Base-by-base conservation (phyloP, 768 basidiomycete species). In the Leccinum arenicola region DNA sequence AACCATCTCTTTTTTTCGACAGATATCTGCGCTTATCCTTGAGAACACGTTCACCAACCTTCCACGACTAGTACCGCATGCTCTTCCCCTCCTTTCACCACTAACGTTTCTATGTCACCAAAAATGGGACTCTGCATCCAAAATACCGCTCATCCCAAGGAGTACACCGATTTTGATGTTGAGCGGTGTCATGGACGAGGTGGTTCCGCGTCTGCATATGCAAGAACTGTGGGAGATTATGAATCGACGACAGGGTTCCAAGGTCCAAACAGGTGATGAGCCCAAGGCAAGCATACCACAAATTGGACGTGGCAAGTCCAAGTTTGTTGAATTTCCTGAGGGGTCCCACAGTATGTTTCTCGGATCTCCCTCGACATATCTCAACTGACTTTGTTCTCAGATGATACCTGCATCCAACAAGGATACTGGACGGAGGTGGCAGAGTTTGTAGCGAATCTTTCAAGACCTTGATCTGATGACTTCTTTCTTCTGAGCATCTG, bases 31-130 rank as follows among this genome's bases (percentile, higher is more conserved):
- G 1, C 79, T 97, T 15, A 83, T 98, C 57, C 80, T 98, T 58
- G 95, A 98, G 77, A 98, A 97, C 71, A 96, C 95, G 0, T 97
- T 97, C 73, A 84, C 89, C 35, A 93, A 89, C 45, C 82, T 98
- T 29, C 88, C 88, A 6, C 82, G 80, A 53, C 83, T 96, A 15
- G 84, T 97, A n/a, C 95, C 93, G 0, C 77, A 84, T 60, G 84
- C 88, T 15, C 76, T 97, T 35, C 95, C 95, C 6, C 70, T 83
- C 33, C 80, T 95, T 31, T 78, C 82, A 0, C 88, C 87, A 3
- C 79, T 94, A 67, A 77, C 91, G 19, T 89, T 89, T 73, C 82
- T 95, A 12, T 89, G 92, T 64, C 87, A 93, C 66, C 86, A 96
- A 71, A 89, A 88, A 69, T 96, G 94, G 94, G 85, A 93, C 67